A percentile compares a stretch with the other conserved stretches of the same genome.
phyloP scores from a whole-genome alignment of 176 grass and related monocot species.

The Guadua angustifolia region DNA sequence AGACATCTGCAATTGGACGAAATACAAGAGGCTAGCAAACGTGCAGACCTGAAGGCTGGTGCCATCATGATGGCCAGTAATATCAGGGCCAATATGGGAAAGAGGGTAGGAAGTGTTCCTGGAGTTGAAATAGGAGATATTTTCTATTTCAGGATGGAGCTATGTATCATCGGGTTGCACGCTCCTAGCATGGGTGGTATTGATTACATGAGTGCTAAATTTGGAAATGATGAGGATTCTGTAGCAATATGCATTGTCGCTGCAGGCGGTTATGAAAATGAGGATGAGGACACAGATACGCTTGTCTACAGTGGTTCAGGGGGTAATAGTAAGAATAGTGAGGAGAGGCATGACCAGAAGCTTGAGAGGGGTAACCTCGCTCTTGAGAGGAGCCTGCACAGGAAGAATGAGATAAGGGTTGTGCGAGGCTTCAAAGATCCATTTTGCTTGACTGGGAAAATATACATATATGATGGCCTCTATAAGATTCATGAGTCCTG shows the following conservation, averaged over 20 bases:
- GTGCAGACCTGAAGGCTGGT: slow-evolving; percentile 63
- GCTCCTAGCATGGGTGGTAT: slow-evolving; percentile 68
- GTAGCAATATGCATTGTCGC: slow-evolving; percentile 72
- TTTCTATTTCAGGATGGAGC: slow-evolving; percentile 88
- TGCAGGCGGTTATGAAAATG: slow-evolving; percentile 75
- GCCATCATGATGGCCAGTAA: slow-evolving; percentile 73
- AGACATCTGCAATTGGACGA: slow-evolving; percentile 70
- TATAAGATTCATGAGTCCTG: slow-evolving; percentile 75
- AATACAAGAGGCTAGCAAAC: slow-evolving; percentile 47
- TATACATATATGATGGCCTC: slow-evolving; percentile 86
- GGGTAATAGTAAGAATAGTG: slow-evolving; percentile 57
- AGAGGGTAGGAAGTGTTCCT: slow-evolving; percentile 60
- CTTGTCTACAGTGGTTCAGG: slow-evolving; percentile 82
- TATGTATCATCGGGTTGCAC: slow-evolving; percentile 73
- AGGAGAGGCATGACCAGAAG: slow-evolving; percentile 73
- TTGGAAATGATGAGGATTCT: slow-evolving; percentile 53
- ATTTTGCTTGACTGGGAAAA: slow-evolving; percentile 46
- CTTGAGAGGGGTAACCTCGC: slow-evolving; percentile 79
- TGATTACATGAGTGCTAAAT: slow-evolving; percentile 67
- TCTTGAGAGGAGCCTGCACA: slow-evolving; percentile 71
- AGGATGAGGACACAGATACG: slow-evolving; percentile 63
- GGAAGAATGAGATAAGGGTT: slow-evolving; percentile 75
- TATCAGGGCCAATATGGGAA: slow-evolving; percentile 67
- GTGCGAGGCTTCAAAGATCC: slow-evolving; percentile 72
- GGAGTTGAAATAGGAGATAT: slow-evolving; percentile 85